A percentile compares a stretch with the other conserved stretches of the same genome.
phyloP scores from a whole-genome alignment of 352 stramenopile species.

The Blastocystis sp. region DNA sequence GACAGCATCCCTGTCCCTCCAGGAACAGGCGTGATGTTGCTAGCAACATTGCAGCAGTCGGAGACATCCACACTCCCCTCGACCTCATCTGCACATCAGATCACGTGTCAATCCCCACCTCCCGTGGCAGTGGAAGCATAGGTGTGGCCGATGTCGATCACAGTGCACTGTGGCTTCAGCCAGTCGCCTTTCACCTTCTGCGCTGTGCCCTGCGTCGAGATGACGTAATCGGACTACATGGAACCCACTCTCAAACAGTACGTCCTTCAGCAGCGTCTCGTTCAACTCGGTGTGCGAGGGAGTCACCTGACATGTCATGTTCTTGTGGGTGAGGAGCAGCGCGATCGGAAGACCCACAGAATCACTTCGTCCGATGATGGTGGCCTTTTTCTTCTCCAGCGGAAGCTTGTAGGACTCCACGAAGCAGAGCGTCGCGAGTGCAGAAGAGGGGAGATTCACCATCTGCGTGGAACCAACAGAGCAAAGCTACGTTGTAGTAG shows the following conservation, averaged over 20 bases:
- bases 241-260: not conserved
- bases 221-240: constrained; percentile 49
- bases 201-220: constrained; percentile 9
- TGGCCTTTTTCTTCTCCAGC: constrained; percentile 50
- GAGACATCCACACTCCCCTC: constrained; percentile 27
- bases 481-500: constrained; percentile 33
- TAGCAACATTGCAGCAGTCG: constrained; percentile 36
- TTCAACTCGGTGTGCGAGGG: not conserved
- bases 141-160: constrained; percentile 49
- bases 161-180: constrained; percentile 52
- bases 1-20: constrained; percentile 27
- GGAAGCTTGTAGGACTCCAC: constrained; percentile 57
- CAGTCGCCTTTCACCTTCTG: constrained; percentile 45
- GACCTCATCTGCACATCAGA: constrained; percentile 46
- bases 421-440: constrained; percentile 43
- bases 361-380: constrained; percentile 39
- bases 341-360: constrained; percentile 40
- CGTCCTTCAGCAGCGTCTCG: constrained; percentile 10
- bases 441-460: constrained; percentile 52
- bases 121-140: not conserved
- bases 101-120: not conserved
- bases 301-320: constrained; percentile 35
- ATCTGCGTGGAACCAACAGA: not conserved
- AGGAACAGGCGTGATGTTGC: constrained; percentile 51
- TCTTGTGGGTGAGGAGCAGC: constrained; percentile 39